Evolutionary conservation across 495 filamentous ascomycete species (phyloP), one percentile per base, ranked within the genome.

Genomic region (Apiosordaria backusii): DNA sequence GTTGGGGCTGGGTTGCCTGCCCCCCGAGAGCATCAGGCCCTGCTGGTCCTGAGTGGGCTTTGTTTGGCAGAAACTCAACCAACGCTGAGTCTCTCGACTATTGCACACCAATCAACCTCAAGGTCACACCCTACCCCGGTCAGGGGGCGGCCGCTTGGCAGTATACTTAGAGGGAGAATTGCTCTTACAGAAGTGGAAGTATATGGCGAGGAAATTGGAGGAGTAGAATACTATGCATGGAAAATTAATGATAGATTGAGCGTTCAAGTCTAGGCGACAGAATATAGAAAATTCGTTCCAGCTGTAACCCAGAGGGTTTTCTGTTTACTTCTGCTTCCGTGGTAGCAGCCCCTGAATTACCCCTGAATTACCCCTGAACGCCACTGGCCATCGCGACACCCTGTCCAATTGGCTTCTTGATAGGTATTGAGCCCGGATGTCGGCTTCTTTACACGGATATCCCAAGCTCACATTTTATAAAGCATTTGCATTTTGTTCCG

Each of bases 1-100:
- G 74, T 13, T 72, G 72, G 72, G 74, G 74, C 7, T 78, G 76
- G 76, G 76, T 72, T 15, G 76, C 74, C 3, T 78, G 76, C 64
- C 74, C 75, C 9, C 70, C 72, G 0, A 69, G 65, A 10, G 71
- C 71, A 1, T 69, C 71, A 4, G 68, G 70, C 7, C 70, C 70
- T 5, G 70, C 71, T 22, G 72, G 72, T 4, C 35, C 40, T 18
- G 63, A 60, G 3, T 78, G 76, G 76, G 71, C 69, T 21, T 60
- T 78, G 61, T 71, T 75, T 54, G 76, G 65, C 9, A 72, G 67
- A 64, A 76, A 77, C 67, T 64, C 62, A 62, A 77, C 72, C 0
- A 76, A 73, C 22, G 71, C 71, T n/a, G 68, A 23, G 9, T 58
- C 1, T 2, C 58, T 74, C 50, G 67, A 63, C 50, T 57, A 55